Evolutionary conservation across 2,329 filamentous ascomycete genomes (phyloP), one percentile per base, ranked within the genome.

Genomic region (Coniochaeta ligniaria): DNA sequence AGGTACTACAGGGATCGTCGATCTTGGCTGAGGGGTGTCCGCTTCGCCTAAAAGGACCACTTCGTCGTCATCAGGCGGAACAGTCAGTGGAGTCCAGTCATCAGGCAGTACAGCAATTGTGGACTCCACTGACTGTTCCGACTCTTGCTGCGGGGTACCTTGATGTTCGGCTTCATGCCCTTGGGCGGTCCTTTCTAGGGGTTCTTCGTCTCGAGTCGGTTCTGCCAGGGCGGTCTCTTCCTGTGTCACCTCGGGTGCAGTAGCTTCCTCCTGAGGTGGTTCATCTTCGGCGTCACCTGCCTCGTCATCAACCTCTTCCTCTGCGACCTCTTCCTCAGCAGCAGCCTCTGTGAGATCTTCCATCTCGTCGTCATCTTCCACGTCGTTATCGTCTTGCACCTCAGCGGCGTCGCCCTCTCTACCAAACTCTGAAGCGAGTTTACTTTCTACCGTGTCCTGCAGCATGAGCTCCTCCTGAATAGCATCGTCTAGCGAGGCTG

Each of bases 221-320:
- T 59, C n/a, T 12, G 64, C 63, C 20, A 62, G 41, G 2, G 28
- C 43, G 12, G 56, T 35, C 14, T 59, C 59, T 6, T 17, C 43
- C 9, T 26, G 20, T 55, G 52, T 2, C 2, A 41, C 14, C 28
- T 55, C 31, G n/a, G 17, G 17, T 41, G 14, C 26, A 35, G 52
- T 26, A 12, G 11, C 7, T 12, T 47, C 52, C 26, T 28, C 26
- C 52, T 20, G 22, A 28, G 14, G 26, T 55, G 7, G 9, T n/a
- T 28, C 52, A 1, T 31, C 22, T 26, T 35, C 26, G n/a, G 16
- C 26, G 7, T 36, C 31, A 9, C 16, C 17, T 41, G 17, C 38
- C 35, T 36, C 35, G 12, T 9, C 12, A 11, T 36, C 35, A 9
- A 24, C n/a, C n/a, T n/a, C n/a, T 17, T 54, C 24, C 24, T 17